Conservation (phyloP, 148 eudicot species). For the Diospyros lotus region DNA sequence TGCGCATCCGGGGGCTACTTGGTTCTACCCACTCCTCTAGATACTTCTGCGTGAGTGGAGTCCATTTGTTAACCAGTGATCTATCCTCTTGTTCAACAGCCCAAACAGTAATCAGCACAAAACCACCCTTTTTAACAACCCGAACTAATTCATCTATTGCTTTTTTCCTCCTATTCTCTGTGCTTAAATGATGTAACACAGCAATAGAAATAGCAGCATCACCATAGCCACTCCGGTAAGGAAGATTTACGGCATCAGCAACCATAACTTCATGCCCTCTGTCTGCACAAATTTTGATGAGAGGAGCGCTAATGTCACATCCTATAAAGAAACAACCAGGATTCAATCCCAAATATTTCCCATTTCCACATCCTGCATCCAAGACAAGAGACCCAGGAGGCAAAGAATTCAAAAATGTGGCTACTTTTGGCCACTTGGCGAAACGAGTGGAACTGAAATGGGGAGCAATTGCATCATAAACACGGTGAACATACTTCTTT, state of each 20-base stretch:
- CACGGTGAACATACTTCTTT: constrained; percentile 85
- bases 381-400: constrained; percentile 74
- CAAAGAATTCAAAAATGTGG: constrained; percentile 64
- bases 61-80: constrained; percentile 75
- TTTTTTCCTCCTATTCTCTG: constrained; percentile 68
- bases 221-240: constrained; percentile 70
- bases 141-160: constrained; percentile 89
- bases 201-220: constrained; percentile 97
- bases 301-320: constrained; percentile 79
- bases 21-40: constrained; percentile 93
- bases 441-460: constrained; percentile 93
- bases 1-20: constrained; percentile 60
- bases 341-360: constrained; percentile 86
- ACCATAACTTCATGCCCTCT: constrained; percentile 84
- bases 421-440: constrained; percentile 98
- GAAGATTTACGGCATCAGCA: constrained; percentile 95
- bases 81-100: constrained; percentile 92
- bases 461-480: constrained; percentile 96
- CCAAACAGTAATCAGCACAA: constrained; percentile 89
- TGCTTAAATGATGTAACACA: constrained; percentile 88
- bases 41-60: constrained; percentile 72
- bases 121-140: constrained; percentile 81
- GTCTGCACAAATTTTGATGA: constrained; percentile 69
- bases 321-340: constrained; percentile 72
- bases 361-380: constrained; percentile 98